Conservation (phyloP, 2,329 filamentous ascomycete species). For the Penicillium occitanis region DNA sequence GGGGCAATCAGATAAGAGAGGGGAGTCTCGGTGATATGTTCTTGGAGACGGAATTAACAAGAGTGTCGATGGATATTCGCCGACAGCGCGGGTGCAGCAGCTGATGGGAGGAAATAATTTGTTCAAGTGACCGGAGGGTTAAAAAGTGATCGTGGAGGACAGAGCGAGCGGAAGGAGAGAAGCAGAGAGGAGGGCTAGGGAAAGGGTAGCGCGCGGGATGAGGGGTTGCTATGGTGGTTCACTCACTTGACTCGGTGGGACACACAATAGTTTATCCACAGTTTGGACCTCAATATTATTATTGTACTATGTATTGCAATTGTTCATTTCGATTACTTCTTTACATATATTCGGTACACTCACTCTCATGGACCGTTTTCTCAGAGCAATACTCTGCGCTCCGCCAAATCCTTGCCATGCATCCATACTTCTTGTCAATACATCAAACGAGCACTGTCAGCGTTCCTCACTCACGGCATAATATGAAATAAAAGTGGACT, state of each 20-base stretch:
- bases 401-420: too few relatives aligned
- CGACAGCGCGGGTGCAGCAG: constrained; percentile 1
- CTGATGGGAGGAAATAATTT: background rate
- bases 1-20: constrained; percentile 4
- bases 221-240: constrained; percentile 5
- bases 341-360: background rate
- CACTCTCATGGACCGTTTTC: too few relatives aligned
- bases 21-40: constrained; percentile 5
- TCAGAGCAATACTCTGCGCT: too few relatives aligned
- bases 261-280: constrained; percentile 2
- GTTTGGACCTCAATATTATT: background rate
- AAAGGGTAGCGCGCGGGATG: constrained; percentile 9
- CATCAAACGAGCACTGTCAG: background rate
- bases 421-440: background rate
- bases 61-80: background rate
- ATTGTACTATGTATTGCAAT: background rate
- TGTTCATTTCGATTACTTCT: background rate
- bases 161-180: constrained; percentile 1
- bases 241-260: constrained; percentile 7
- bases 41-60: background rate
- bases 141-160: background rate
- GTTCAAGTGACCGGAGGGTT: background rate
- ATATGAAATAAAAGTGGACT: background rate
- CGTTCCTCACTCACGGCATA: background rate
- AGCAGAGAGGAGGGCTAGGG: background rate